Conservation (phyloP, 345 rosid genomes). For the Camelina laxa region DNA sequence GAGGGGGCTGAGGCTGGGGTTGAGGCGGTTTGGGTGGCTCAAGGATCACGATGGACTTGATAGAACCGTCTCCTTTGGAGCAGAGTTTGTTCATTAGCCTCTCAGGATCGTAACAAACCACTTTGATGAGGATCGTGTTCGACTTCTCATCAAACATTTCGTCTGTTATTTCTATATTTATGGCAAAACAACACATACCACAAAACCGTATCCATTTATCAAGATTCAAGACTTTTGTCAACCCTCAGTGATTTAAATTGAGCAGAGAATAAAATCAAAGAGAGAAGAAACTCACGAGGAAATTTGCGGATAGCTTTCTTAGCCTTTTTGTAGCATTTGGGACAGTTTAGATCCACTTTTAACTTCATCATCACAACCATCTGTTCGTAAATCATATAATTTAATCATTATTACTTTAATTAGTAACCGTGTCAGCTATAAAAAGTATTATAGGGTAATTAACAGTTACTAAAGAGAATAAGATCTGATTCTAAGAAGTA, state of each 20-base stretch:
- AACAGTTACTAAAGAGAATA: background rate
- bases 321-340: constrained; percentile 65
- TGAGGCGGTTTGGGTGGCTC: constrained; percentile 40
- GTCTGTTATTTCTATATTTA: constrained; percentile 61
- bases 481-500: background rate
- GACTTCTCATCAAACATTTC: constrained; percentile 70
- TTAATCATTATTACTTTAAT: constrained; percentile 27
- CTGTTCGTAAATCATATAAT: constrained; percentile 40
- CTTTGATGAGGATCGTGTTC: constrained; percentile 65
- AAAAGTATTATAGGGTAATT: background rate
- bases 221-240: background rate
- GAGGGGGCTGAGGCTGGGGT: constrained; percentile 24
- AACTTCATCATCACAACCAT: constrained; percentile 63
- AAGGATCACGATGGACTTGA: constrained; percentile 57
- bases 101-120: constrained; percentile 74
- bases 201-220: background rate
- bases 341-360: constrained; percentile 68
- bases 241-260: background rate
- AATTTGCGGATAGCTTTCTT: constrained; percentile 62
- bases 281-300: constrained; percentile 61
- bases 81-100: constrained; percentile 59
- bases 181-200: constrained; percentile 6
- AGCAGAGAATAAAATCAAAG: background rate
- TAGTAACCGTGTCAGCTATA: background rate
- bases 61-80: constrained; percentile 55